Conservation (phyloP, 495 filamentous ascomycete species). For the Xylaria sp. region DNA sequence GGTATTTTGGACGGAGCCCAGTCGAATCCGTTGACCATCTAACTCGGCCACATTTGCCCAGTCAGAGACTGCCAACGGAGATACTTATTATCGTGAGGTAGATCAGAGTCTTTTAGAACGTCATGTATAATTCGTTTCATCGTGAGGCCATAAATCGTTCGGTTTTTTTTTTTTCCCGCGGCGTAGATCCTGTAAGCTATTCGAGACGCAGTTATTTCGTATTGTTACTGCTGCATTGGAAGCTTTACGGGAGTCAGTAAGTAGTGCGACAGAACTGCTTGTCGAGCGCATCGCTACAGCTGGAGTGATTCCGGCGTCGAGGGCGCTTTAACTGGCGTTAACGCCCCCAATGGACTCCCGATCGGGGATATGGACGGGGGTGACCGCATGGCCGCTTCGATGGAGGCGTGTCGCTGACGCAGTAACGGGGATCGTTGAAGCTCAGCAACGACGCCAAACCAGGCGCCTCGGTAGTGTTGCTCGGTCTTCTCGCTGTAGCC, state of each 20-base stretch:
- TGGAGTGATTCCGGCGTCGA: conserved; percentile 18
- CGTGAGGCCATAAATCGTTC: conserved; percentile 26
- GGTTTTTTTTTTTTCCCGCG: conserved; percentile 15
- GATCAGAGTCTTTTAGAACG: conserved; percentile 19
- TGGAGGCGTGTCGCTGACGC: conserved; percentile 58
- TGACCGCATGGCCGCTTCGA: conserved; percentile 55
- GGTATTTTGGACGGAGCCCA: not conserved
- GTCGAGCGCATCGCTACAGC: not conserved
- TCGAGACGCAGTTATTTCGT: not conserved
- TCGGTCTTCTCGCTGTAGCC: conserved; percentile 49
- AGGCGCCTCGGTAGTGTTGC: conserved; percentile 50
- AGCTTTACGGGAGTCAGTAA: not conserved
- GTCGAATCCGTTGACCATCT: conserved; percentile 4
- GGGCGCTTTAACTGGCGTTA: not conserved
- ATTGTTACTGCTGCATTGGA: not conserved
- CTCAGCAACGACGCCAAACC: conserved; percentile 61
- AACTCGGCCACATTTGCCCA: not conserved
- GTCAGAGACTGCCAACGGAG: not conserved
- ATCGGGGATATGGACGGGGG: conserved; percentile 36
- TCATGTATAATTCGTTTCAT: conserved; percentile 24
- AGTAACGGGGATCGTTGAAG: conserved; percentile 58
- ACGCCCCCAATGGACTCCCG: conserved; percentile 29
- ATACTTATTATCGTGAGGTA: conserved; percentile 19
- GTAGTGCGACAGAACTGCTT: not conserved
- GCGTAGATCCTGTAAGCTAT: conserved; percentile 16